phyloP scores from a whole-genome alignment of 2,329 filamentous ascomycete genomes.

The Trichoderma aggressivum region DNA sequence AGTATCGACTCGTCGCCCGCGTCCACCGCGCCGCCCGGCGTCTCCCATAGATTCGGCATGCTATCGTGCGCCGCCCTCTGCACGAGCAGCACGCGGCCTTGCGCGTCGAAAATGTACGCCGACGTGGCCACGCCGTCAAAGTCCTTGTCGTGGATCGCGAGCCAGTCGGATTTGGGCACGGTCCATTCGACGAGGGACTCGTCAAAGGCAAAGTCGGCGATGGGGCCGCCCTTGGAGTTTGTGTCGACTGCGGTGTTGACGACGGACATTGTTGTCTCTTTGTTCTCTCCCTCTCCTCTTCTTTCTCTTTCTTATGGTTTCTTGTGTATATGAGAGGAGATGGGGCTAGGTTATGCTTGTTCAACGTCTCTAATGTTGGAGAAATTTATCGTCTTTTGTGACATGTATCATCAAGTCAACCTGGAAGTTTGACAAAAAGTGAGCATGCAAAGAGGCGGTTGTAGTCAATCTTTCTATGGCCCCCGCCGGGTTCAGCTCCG shows the following conservation, averaged over 20 bases:
- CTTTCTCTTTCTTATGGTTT: background rate
- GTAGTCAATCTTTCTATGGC: background rate
- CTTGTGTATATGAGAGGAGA: background rate
- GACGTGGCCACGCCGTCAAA: constrained; percentile 33
- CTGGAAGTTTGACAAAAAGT: background rate
- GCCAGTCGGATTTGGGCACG: constrained; percentile 11
- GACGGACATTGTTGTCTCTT: background rate
- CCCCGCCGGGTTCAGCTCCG: background rate
- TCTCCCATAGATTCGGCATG: constrained; percentile 46
- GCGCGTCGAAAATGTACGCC: constrained; percentile 36
- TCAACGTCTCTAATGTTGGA: background rate
- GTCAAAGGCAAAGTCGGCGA: constrained; percentile 9
- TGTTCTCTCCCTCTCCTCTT: background rate
- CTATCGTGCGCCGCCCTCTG: constrained; percentile 45
- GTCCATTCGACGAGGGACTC: constrained; percentile 14
- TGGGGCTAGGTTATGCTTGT: background rate
- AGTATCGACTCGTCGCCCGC: constrained; percentile 40
- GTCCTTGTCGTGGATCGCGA: constrained; percentile 14
- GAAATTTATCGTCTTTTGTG: background rate
- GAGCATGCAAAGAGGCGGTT: background rate
- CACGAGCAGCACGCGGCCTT: constrained; percentile 41
- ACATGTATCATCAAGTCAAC: background rate
- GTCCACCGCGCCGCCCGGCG: constrained; percentile 48
- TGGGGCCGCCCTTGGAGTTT: background rate
- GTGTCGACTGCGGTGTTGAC: background rate